Evolutionary conservation across 257 asterid genomes (phyloP).

Genomic region (Fraxinus americana): DNA sequence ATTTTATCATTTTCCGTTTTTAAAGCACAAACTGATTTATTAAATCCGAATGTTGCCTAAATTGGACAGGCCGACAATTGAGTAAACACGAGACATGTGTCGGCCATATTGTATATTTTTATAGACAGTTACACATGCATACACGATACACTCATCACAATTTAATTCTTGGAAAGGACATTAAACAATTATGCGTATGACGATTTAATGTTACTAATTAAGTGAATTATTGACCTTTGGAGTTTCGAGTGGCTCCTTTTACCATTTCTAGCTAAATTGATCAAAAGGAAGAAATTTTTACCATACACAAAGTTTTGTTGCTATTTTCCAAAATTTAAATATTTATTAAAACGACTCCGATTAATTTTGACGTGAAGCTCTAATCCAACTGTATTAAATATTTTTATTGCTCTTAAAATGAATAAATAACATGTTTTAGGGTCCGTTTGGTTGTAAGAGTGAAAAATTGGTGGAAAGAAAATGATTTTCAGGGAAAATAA

Average conservation of each 20-base stretch:
- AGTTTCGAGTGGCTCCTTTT: constrained; percentile 7
- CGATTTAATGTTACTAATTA: background rate
- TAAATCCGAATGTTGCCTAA: background rate
- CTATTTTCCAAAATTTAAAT: no score
- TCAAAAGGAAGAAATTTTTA: background rate
- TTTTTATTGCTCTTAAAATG: no score
- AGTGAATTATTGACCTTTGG: constrained; percentile 10
- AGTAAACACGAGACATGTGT: constrained; percentile 31
- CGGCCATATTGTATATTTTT: constrained; percentile 18
- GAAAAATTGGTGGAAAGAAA: no score
- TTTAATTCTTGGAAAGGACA: constrained; percentile 4
- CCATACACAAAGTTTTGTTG: no score
- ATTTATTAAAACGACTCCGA: no score
- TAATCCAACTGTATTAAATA: no score
- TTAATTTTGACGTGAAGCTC: no score
- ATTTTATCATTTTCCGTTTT: background rate
- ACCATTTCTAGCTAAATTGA: background rate
- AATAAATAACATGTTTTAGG: no score
- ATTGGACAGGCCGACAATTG: constrained; percentile 26
- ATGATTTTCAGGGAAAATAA: no score
- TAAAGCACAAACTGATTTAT: background rate
- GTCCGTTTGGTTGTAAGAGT: no score
- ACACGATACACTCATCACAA: constrained; percentile 19
- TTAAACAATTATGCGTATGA: background rate
- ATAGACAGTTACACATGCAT: constrained; percentile 23